Evolutionary conservation across 257 asterid genomes (phyloP), one percentile per base, ranked within the genome.

Genomic region (Knoxia roxburghii): DNA sequence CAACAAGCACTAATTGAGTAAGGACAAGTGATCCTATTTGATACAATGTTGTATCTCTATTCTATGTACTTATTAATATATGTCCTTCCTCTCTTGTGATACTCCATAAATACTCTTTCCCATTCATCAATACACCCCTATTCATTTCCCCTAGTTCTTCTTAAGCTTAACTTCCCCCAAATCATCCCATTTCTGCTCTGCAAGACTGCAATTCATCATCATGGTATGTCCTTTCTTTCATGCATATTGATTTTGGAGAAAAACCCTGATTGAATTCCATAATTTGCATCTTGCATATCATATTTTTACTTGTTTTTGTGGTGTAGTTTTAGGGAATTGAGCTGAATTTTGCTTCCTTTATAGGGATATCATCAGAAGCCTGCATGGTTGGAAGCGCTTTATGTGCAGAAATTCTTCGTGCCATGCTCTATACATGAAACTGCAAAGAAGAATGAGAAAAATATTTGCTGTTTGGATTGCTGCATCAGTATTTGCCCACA

Each of bases 401-500:
- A 79, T 61, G 68, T 50, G 64, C 80, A 93, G 78, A 88, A 76
- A 70, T 93, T 93, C 79, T 93, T 93, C 52, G 82, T 70, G 8
- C 77, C 90, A 8, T 93, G 98, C 68, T 81, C 96, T 46, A 77
- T 84, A 69, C 98, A 93, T 26, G 95, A 85, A n/a, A 60, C 76
- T 14, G 89, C 89, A 12, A 93, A 93, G 85, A 93, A 93, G 64
- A 93, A 89, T 46, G 98, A 93, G 94, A 89, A 88, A 72, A 93
- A 93, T 46, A 85, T 93, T 0, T 86, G 82, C 40, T 93, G 98
- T 30, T 84, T 93, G 81, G 98, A 93, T 81, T 93, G 98, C 73
- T 93, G 97, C 75, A 85, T 53, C 0, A 93, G 98, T 76, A 93
- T 93, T 67, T 93, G 98, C 72, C 98, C 98, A 0, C 98, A 93